Percentiles rank a stretch among this genome's conserved stretches.
Evolutionary conservation across 768 basidiomycete species (phyloP).

Genomic region (Lentinula guzmanii): DNA sequence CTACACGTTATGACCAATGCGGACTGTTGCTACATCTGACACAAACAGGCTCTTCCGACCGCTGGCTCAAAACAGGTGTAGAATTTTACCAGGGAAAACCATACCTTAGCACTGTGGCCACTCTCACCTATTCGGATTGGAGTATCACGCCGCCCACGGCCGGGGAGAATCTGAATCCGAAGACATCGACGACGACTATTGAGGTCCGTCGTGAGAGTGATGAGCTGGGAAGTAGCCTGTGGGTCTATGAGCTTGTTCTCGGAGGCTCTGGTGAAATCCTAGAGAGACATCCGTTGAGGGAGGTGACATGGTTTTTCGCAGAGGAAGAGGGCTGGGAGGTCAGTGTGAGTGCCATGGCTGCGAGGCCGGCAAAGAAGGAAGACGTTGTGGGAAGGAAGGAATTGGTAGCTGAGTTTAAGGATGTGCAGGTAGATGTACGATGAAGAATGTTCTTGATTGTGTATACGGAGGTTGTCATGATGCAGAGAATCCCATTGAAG

Average conservation of each 20-base stretch:
- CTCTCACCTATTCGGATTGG: constrained; percentile 6
- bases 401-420: neutral
- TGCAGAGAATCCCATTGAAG: too few species aligned
- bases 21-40: constrained; percentile 2
- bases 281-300: constrained; percentile 6
- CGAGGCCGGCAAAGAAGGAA: constrained; percentile 5
- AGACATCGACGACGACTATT: neutral
- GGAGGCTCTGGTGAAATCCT: neutral
- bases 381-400: neutral
- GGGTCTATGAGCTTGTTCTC: constrained; percentile 8
- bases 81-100: constrained; percentile 6
- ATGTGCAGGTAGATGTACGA: neutral
- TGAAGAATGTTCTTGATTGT: neutral
- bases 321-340: constrained; percentile 9
- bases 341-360: constrained; percentile 2
- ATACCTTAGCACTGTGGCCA: constrained; percentile 7
- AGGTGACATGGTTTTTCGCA: constrained; percentile 10
- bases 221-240: constrained; percentile 5
- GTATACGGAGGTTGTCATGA: neutral
- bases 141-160: neutral
- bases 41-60: neutral
- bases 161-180: neutral
- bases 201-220: constrained; percentile 7
- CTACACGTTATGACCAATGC: constrained; percentile 4
- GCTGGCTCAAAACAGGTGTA: constrained; percentile 8